Evolutionary conservation across 495 filamentous ascomycete species (phyloP), one percentile per base, ranked within the genome.

Genomic region (Elasticomyces elasticus): DNA sequence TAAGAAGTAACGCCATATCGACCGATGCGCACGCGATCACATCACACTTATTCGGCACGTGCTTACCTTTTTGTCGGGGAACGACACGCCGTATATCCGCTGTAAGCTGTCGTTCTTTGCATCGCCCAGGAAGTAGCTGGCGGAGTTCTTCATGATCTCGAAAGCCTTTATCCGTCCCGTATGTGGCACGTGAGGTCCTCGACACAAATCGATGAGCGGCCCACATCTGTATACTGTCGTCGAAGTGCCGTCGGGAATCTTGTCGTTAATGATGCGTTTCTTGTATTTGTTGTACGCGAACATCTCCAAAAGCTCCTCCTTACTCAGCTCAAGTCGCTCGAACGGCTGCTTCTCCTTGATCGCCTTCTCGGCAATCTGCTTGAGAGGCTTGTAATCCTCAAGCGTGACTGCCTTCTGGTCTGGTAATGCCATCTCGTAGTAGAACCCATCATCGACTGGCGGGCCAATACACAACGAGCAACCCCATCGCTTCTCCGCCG

Each of bases 271-370:
- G 69, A 97, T 88, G 66, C 95, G 83, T 64, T 94, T 81, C 75
- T 98, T 98, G 74, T 89, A 94, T 64, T 87, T 87, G 74, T 92
- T 95, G 72, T 94, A 89, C 40, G 81, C 75, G 69, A 98, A 98
- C 92, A 98, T 97, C 70, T 95, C 87, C 43, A 87, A 77, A 31
- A 97, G 77, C 54, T 96, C 82, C 55, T 89, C 82, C 69, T 97
- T 96, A 37, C 85, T 83, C 50, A 96, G 76, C 55, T 83, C 81
- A 46, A 98, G 74, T 51, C 94, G 81, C 72, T 97, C 86, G 70
- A 98, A 97, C 31, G 82, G 82, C 67, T 97, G 92, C 70, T 94
- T 95, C 69, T 97, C 91, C 75, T 95, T 95, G 63, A 95, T 87
- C 53, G 89, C 84, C 58, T 83, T 80, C 44, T 72, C 68, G 12